Conservation (phyloP, 305 asterid genomes). For the Fraxinus xanthoxyloides region DNA sequence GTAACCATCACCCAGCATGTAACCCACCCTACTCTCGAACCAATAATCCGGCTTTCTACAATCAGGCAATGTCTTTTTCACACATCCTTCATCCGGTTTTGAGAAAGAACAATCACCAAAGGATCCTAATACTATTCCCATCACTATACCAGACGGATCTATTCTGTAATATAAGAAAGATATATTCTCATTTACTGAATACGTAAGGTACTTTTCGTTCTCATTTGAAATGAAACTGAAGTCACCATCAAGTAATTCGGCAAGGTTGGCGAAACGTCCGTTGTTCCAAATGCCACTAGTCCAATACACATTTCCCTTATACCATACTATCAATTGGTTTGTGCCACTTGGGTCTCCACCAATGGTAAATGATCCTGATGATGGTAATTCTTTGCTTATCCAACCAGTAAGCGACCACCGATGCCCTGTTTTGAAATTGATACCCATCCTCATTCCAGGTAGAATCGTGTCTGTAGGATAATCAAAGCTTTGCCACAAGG, state of each 20-base stretch:
- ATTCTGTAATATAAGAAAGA: constrained; percentile 1
- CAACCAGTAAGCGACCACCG: constrained; percentile 27
- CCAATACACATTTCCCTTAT: constrained; percentile 28
- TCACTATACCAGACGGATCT: not conserved
- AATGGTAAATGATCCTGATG: constrained; percentile 24
- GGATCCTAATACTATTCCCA: not conserved
- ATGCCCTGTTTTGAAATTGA: constrained; percentile 21
- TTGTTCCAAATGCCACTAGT: constrained; percentile 18
- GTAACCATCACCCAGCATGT: constrained; percentile 10
- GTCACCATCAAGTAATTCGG: not conserved
- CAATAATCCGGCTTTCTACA: constrained; percentile 23
- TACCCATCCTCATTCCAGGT: constrained; percentile 24
- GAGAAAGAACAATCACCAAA: not conserved
- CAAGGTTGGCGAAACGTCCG: not conserved
- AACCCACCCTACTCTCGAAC: constrained; percentile 10
- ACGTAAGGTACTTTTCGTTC: constrained; percentile 22
- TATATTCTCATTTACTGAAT: not conserved
- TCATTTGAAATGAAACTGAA: constrained; percentile 19
- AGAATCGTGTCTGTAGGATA: constrained; percentile 21
- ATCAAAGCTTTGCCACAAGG: constrained; percentile 29
- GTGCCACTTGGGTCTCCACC: constrained; percentile 23
- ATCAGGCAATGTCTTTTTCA: constrained; percentile 13
- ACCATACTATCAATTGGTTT: constrained; percentile 21
- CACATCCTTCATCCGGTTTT: constrained; percentile 12
- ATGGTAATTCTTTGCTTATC: constrained; percentile 8